phyloP scores from a whole-genome alignment of 1,284 basidiomycete species.

The Ustilago loliicola region DNA sequence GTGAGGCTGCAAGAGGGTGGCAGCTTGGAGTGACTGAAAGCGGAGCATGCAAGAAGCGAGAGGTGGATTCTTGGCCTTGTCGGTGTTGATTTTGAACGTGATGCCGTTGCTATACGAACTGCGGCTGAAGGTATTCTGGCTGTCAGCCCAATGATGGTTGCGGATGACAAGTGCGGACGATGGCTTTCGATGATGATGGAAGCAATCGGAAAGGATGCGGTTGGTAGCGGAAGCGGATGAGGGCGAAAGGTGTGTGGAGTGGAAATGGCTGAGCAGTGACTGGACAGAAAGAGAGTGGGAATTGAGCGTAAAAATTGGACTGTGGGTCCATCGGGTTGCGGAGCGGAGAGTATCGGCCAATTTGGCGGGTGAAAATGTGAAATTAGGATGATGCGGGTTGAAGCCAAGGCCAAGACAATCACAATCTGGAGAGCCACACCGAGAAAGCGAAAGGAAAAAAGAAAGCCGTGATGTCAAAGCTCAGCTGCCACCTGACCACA shows the following conservation, averaged over 20 bases:
- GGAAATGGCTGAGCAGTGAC: constrained; percentile 2
- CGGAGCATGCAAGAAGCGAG: neutral
- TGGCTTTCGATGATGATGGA: neutral
- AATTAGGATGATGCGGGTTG: neutral
- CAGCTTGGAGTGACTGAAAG: neutral
- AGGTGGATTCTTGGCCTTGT: neutral
- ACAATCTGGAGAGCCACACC: neutral
- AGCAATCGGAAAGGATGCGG: neutral
- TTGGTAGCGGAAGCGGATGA: neutral
- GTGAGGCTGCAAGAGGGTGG: neutral
- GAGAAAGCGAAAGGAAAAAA: neutral
- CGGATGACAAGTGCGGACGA: neutral
- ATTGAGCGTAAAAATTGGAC: neutral
- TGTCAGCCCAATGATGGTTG: neutral
- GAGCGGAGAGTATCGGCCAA: constrained; percentile 37
- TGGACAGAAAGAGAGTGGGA: constrained; percentile 3
- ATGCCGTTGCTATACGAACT: neutral
- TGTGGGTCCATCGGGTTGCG: constrained; percentile 6
- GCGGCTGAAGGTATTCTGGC: neutral
- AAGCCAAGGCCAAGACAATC: neutral
- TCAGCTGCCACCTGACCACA: constrained; percentile 22
- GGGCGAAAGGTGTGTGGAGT: neutral
- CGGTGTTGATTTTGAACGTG: neutral
- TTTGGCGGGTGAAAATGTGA: constrained; percentile 25
- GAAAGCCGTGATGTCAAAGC: constrained; percentile 1